Evolutionary conservation across 2,329 filamentous ascomycete genomes (phyloP), one percentile per base, ranked within the genome.

Genomic region (Claviceps sorghi): DNA sequence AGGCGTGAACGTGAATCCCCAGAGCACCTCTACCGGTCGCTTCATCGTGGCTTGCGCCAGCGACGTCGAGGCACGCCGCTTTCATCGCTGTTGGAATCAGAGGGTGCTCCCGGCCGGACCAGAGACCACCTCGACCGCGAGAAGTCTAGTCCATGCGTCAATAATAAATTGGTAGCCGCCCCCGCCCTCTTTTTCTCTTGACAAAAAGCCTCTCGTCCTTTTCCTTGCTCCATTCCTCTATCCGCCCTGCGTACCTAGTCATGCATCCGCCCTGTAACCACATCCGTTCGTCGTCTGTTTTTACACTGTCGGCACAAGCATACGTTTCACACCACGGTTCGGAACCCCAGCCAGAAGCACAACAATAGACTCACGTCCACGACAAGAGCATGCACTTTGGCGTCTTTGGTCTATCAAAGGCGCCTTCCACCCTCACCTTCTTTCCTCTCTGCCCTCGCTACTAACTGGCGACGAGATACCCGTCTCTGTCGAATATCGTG

Each of bases 21-120:
- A 48, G 34, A 55, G 58, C 29, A 61, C 58, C 43, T 49, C 59
- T 2, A 36, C 51, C 21, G 53, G 58, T 4, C 62, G 65, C 5
- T 71, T 69, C 52, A 55, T 69, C 30, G 47, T 71, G 9, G 59
- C 62, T 2, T 69, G 63, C 52, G 56, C 60, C 17, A 60, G 61
- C 34, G 59, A 63, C 3, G 54, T 55, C 21, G 64, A 68, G 44
- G 70, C 69, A 2, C 61, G 66, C 55, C 62, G 69, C 15, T 72
- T 72, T 53, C 65, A 70, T 45, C 64, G 69, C n/a, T 57, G 57
- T 48, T 72, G 70, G 70, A 71, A 72, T 51, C 60, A 64, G 49
- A 65, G 65, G 29, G 60, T 58, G 47, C 50, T 70, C 5, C 55
- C 57, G 7, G 56, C 52, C 22, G 55, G 47, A 7, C 51, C 49